Evolutionary conservation across 2,329 filamentous ascomycete genomes (phyloP).

Genomic region (Fulvia fulva): DNA sequence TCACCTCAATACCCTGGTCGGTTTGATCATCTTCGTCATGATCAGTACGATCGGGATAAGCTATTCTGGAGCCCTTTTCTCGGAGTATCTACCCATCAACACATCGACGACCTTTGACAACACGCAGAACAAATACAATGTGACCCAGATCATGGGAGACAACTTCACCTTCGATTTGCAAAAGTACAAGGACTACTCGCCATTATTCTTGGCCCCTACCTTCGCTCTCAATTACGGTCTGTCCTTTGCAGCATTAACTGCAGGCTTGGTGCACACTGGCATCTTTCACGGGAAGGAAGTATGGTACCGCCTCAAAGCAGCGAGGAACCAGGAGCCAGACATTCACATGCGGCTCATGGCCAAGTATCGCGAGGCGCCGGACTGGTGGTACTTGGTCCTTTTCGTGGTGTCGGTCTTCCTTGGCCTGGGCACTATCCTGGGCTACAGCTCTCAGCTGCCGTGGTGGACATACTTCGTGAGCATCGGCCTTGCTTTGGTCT

Average conservation of each 20-base stretch:
- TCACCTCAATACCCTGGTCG: constrained; percentile 51
- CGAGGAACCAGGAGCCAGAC: constrained; percentile 54
- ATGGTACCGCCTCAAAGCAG: constrained; percentile 65
- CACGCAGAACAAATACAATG: constrained; percentile 72
- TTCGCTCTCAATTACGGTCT: constrained; percentile 84
- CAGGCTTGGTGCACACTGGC: constrained; percentile 72
- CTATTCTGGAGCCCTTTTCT: constrained; percentile 74
- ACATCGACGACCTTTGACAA: constrained; percentile 84
- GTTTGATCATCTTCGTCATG: constrained; percentile 68
- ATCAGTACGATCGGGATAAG: constrained; percentile 62
- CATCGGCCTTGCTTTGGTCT: constrained; percentile 68
- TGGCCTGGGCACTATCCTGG: constrained; percentile 14
- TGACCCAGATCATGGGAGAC: constrained; percentile 70
- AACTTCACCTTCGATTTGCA: constrained; percentile 74
- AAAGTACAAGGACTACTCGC: constrained; percentile 76
- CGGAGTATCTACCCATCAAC: constrained; percentile 80
- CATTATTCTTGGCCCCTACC: constrained; percentile 80
- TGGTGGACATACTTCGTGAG: constrained; percentile 82
- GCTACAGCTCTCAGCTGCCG: constrained; percentile 74
- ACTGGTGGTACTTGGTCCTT: constrained; percentile 63
- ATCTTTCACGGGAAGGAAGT: constrained; percentile 86
- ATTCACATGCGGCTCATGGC: constrained; percentile 81
- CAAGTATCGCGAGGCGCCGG: constrained; percentile 74
- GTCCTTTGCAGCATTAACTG: constrained; percentile 77
- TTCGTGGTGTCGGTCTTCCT: constrained; percentile 26